These are phyloP conservation scores for Micractinium sp. DNA, from an alignment of 139 green algal genomes.

Conservation along the genomic window DNA sequence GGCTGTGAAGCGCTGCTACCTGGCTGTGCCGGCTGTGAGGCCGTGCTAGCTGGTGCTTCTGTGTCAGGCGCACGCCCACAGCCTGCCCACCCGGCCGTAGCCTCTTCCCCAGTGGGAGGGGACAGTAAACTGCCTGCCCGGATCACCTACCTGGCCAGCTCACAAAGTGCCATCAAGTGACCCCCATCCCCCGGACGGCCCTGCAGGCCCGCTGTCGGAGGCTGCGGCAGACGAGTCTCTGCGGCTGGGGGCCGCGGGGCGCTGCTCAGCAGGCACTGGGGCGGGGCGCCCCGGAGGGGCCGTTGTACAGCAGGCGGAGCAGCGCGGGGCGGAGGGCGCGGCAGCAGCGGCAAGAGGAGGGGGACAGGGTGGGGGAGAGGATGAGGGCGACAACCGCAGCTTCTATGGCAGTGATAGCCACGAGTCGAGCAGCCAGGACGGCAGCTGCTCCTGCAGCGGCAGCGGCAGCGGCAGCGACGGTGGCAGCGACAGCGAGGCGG, in stretches of 20 bases:
- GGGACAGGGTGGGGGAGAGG: neutral
- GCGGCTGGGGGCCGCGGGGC: neutral
- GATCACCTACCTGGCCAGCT: neutral
- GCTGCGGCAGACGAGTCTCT: neutral
- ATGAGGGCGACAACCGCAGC: neutral
- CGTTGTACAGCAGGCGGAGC: neutral
- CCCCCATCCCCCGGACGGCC: neutral
- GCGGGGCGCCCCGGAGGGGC: neutral
- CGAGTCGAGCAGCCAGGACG: slow-evolving; percentile 1
- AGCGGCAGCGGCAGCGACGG: neutral
- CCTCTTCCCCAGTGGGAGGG: neutral
- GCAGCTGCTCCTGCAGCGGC: neutral
- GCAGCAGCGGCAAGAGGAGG: neutral
- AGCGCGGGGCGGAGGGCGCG: no score
- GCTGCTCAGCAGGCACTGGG: neutral
- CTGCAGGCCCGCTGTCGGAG: neutral
- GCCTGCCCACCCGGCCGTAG: no score
- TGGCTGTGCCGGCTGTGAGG: no score
- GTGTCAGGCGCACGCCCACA: no score
- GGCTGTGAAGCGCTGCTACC: no score
- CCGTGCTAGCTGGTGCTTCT: no score
- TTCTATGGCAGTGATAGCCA: slow-evolving; percentile 6
- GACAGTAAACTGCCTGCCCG: no score
- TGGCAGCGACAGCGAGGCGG: neutral
- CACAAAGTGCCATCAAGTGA: neutral